A percentile compares a stretch with the other conserved stretches of the same genome.
Conservation (phyloP, 768 basidiomycete genomes). For the Pulveroboletus sp. region DNA sequence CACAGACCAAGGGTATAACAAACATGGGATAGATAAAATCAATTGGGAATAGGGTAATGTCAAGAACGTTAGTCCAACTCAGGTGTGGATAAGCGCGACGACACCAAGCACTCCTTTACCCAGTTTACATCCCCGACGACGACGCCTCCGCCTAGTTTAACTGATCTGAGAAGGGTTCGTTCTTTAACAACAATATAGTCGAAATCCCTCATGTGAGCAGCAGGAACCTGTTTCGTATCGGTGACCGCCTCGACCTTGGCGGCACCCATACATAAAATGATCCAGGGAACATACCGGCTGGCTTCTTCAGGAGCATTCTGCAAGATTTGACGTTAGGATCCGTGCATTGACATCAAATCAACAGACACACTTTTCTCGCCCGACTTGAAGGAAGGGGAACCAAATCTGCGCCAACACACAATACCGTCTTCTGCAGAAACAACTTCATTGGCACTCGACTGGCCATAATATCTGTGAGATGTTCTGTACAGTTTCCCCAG, state of each 20-base stretch:
- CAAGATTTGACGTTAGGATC: not conserved
- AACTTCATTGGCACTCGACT: constrained; percentile 54
- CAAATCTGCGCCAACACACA: constrained; percentile 57
- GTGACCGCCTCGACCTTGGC: constrained; percentile 59
- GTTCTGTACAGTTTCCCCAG: constrained; percentile 47
- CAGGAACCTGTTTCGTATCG: constrained; percentile 35
- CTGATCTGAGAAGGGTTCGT: constrained; percentile 19
- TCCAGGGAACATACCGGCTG: constrained; percentile 50
- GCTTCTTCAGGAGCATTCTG: constrained; percentile 32
- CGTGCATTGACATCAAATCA: too few species aligned
- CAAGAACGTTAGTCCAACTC: constrained; percentile 7
- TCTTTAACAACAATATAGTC: constrained; percentile 65
- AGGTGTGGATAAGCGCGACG: constrained; percentile 46
- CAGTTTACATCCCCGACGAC: constrained; percentile 55
- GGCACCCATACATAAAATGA: constrained; percentile 79
- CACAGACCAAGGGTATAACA: not conserved
- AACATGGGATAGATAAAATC: constrained; percentile 1
- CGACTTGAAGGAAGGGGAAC: constrained; percentile 38
- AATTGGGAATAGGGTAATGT: constrained; percentile 1
- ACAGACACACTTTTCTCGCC: constrained; percentile 18
- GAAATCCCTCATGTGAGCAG: constrained; percentile 33
- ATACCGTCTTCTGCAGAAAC: constrained; percentile 48
- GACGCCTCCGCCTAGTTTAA: constrained; percentile 23
- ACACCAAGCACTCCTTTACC: constrained; percentile 75
- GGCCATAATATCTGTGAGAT: constrained; percentile 54